Base-by-base conservation (phyloP, 176 grass and related monocot species). In the Tillandsia fasciculata region DNA sequence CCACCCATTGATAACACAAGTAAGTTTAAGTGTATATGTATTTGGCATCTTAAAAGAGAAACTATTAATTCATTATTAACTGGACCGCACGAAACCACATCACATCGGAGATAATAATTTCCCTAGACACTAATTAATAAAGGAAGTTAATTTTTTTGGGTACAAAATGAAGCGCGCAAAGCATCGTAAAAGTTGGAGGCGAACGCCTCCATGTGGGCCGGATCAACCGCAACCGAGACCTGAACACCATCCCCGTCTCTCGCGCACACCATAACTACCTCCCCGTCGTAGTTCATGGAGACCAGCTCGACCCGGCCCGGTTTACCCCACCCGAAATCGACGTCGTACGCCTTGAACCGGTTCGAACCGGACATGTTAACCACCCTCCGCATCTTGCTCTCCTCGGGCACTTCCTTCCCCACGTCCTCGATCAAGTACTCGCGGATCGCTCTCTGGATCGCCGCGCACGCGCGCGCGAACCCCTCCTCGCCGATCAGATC, bases 251-350 rank as follows among this genome's bases (percentile, higher is more conserved):
- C 74, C 33, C 33, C 33, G 2, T 2, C 12, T 13, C 67, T 24
- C 9, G 77, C 71, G 11, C 75, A 75, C 24, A 74, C 64, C 51
- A 89, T 64, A 49, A 81, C 76, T 56, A 85, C 64, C 75, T 84
- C 87, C 6, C 87, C 87, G 67, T 84, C 82, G 20, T 81, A 20
- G 68, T 89, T 84, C 68, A 89, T 85, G 3, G 87, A 89, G 52
- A 89, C 79, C 4, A 82, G 64, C 68, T 89, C 87, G 10, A 85
- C 82, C 20, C 82, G 72, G 56, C 13, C 12, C 0, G 87, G 87
- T 28, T 10, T 6, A 7, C 87, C 82, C 64, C 83, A 89, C 26
- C 82, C 87, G 27, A 89, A 85, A 52, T 85, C 86, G 0, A 76
- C 50, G 6, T 79, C 86, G 64, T 89, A 89, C 0, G 71, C 76